Evolutionary conservation across 495 filamentous ascomycete species (phyloP).

Genomic region (Letharia columbiana): DNA sequence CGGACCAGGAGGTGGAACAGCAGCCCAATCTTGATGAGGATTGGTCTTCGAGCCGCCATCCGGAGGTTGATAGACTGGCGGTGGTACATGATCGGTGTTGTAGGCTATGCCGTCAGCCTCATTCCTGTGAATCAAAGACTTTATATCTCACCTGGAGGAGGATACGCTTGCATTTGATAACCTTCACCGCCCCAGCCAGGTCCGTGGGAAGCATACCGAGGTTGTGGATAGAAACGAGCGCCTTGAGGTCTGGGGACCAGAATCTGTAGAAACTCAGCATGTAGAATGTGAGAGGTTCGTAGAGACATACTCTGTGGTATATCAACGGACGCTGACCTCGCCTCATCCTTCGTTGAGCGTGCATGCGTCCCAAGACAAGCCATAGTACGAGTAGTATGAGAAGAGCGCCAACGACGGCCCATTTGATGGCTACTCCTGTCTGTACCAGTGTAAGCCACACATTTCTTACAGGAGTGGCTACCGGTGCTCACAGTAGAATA

Average conservation of each 20-base stretch:
- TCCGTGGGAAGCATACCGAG: constrained; percentile 37
- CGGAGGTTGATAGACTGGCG: constrained; percentile 48
- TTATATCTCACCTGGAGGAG: constrained; percentile 31
- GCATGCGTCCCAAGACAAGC: constrained; percentile 50
- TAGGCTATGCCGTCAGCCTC: constrained; percentile 27
- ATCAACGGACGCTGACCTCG: constrained; percentile 51
- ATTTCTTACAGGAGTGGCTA: neutral
- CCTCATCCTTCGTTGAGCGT: constrained; percentile 56
- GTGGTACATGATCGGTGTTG: constrained; percentile 36
- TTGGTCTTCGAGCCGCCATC: constrained; percentile 48
- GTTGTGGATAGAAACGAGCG: constrained; percentile 40
- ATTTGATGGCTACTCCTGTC: constrained; percentile 58
- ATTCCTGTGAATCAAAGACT: neutral
- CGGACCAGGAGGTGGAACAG: constrained; percentile 19
- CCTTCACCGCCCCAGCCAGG: constrained; percentile 34
- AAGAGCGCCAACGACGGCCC: constrained; percentile 51
- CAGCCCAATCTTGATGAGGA: constrained; percentile 37
- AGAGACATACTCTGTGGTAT: constrained; percentile 56
- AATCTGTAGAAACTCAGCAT: constrained; percentile 40
- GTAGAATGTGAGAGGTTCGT: neutral
- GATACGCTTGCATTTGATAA: constrained; percentile 51
- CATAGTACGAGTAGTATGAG: constrained; percentile 45
- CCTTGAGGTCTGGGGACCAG: constrained; percentile 49
- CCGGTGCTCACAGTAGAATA: constrained; percentile 16
- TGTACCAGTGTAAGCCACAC: constrained; percentile 22